These are phyloP conservation scores for Emergomyces pasteurianus DNA, from an alignment of 2,329 filamentous ascomycete species.

Conservation along the genomic window DNA sequence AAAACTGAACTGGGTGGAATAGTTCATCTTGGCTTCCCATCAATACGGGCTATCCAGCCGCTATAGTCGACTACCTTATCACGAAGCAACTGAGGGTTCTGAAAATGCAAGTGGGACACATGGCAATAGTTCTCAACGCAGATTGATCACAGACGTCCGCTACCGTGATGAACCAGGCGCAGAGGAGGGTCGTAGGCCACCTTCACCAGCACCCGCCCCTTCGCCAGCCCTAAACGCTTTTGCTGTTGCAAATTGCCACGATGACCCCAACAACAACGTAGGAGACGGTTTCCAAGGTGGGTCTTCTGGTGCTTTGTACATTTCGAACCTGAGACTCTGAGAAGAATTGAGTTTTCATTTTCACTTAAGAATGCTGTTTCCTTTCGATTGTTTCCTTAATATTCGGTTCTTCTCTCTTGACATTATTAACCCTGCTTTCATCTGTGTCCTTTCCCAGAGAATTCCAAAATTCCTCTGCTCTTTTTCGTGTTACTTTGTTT, in stretches of 20 bases:
- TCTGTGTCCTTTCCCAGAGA: background rate
- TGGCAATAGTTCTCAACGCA: background rate
- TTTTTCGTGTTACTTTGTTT: background rate
- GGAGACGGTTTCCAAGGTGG: background rate
- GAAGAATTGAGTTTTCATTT: background rate
- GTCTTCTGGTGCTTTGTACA: background rate
- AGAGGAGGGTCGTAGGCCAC: background rate
- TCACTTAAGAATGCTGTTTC: background rate
- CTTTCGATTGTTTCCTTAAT: background rate
- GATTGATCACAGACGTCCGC: background rate
- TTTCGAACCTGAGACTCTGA: background rate
- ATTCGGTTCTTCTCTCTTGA: background rate
- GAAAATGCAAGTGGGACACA: background rate
- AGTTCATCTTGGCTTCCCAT: background rate
- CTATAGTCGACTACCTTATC: background rate
- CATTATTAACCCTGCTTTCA: background rate
- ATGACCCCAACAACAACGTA: background rate
- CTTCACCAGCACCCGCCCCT: background rate
- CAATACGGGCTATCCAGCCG: background rate
- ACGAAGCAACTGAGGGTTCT: background rate
- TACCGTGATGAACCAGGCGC: background rate
- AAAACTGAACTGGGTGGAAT: background rate
- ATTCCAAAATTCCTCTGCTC: background rate
- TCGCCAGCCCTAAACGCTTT: background rate
- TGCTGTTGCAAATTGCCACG: background rate